A percentile compares a stretch with the other conserved stretches of the same genome.
phyloP scores from a whole-genome alignment of 1,284 basidiomycete species.

The Caloboletus inedulis region DNA sequence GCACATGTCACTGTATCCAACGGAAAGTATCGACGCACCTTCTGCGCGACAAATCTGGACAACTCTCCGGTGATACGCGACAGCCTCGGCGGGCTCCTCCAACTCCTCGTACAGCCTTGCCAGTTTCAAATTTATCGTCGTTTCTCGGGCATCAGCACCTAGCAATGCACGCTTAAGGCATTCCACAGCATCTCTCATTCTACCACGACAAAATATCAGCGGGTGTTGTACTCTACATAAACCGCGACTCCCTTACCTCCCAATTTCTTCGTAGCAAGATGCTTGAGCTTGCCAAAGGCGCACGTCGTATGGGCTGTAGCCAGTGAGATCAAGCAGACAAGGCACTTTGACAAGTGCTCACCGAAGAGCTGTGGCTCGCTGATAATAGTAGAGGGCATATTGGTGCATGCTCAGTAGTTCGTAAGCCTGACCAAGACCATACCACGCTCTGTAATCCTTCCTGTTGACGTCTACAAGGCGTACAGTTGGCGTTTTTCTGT shows the following conservation, averaged over 20 bases:
- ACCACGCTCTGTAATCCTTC: slow-evolving; percentile 98
- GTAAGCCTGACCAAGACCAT: slow-evolving; percentile 97
- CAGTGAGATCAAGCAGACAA: slow-evolving; percentile 10
- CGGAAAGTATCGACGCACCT: slow-evolving; percentile 31
- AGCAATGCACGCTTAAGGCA: slow-evolving; percentile 87
- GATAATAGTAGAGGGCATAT: slow-evolving; percentile 96
- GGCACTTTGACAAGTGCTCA: slow-evolving; percentile 34
- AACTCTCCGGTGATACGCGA: slow-evolving; percentile 68
- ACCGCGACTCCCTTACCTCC: slow-evolving; percentile 50
- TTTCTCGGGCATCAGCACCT: slow-evolving; percentile 79
- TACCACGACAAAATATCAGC: slow-evolving; percentile 10
- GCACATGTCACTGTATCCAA: slow-evolving; percentile 5
- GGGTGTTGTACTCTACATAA: neutral
- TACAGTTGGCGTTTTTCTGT: neutral
- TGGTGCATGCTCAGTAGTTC: slow-evolving; percentile 95
- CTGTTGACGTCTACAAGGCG: slow-evolving; percentile 77
- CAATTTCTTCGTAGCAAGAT: slow-evolving; percentile 90
- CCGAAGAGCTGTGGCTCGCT: slow-evolving; percentile 91
- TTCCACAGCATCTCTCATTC: slow-evolving; percentile 82
- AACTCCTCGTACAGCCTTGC: slow-evolving; percentile 71
- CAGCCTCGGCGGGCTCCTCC: slow-evolving; percentile 64
- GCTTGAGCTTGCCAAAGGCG: slow-evolving; percentile 96
- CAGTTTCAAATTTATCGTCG: slow-evolving; percentile 71
- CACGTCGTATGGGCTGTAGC: slow-evolving; percentile 86
- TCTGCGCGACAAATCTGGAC: slow-evolving; percentile 70